These are phyloP conservation scores for Podila minutissima DNA, from an alignment of 192 early-diverging fungal species.

Conservation along the genomic window DNA sequence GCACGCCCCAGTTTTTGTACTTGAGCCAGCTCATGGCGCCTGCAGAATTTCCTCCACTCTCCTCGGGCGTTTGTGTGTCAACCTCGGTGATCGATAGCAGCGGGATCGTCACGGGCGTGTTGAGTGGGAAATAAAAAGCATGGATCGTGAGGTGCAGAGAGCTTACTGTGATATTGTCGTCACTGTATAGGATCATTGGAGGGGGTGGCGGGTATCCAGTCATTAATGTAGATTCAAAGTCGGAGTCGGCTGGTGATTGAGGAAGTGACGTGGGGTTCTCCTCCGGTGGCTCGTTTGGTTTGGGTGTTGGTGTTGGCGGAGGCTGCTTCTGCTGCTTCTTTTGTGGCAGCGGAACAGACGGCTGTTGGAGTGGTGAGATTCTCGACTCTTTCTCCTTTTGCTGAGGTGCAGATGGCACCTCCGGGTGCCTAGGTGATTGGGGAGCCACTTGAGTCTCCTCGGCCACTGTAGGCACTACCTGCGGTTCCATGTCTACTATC, in stretches of 20 bases:
- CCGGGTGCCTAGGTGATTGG: not conserved
- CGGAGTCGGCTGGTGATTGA: not conserved
- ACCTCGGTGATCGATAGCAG: conserved; percentile 34
- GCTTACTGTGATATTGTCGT: conserved; percentile 46
- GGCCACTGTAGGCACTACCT: not conserved
- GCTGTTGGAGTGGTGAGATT: no score
- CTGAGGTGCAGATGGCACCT: not conserved
- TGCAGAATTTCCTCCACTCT: not conserved
- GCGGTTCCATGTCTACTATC: not conserved
- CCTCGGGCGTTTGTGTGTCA: conserved; percentile 17
- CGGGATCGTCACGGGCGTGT: conserved; percentile 42
- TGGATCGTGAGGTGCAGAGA: conserved; percentile 48
- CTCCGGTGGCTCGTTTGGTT: not conserved
- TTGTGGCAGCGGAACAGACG: no score
- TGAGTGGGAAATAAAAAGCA: conserved; percentile 46
- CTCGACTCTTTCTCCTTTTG: no score
- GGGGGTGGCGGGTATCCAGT: conserved; percentile 37
- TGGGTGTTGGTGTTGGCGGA: no score
- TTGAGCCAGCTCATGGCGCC: conserved; percentile 35
- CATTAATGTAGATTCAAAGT: not conserved
- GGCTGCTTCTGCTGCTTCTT: conserved; percentile 11
- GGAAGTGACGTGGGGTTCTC: conserved; percentile 1
- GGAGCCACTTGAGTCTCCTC: not conserved
- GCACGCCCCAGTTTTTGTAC: conserved; percentile 44
- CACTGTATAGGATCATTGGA: conserved; percentile 40